These are phyloP conservation scores for Colletotrichum tabaci DNA, from an alignment of 2,329 filamentous ascomycete species.

Conservation along the genomic window DNA sequence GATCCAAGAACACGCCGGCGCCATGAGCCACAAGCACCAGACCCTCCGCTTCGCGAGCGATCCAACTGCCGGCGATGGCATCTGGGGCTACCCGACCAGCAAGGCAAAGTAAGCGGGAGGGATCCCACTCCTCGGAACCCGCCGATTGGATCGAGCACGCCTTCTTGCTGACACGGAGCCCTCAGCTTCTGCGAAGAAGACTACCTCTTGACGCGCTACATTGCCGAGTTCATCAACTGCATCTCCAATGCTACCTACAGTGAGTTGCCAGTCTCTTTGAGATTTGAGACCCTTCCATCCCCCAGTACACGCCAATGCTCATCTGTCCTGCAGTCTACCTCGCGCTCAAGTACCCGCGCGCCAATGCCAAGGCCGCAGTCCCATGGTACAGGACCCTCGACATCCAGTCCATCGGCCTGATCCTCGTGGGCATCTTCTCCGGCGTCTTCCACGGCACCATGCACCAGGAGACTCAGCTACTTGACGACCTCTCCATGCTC, in stretches of 20 bases:
- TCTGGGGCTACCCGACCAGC: slow-evolving; percentile 58
- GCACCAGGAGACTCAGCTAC: slow-evolving; percentile 59
- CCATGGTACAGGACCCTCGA: slow-evolving; percentile 54
- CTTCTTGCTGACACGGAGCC: slow-evolving; percentile 11
- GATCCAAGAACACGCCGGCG: not conserved
- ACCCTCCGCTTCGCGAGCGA: slow-evolving; percentile 56
- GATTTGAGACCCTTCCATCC: not conserved
- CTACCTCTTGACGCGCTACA: slow-evolving; percentile 59
- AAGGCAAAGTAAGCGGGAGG: slow-evolving; percentile 53
- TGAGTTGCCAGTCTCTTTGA: not conserved
- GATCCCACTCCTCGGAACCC: not conserved
- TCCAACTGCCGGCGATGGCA: slow-evolving; percentile 51
- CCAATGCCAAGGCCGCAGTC: slow-evolving; percentile 49
- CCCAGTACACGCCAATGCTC: not conserved
- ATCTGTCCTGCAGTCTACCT: slow-evolving; percentile 54
- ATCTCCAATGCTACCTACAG: slow-evolving; percentile 57
- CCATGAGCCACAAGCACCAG: slow-evolving; percentile 50
- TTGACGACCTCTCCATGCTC: slow-evolving; percentile 73
- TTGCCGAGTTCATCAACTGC: slow-evolving; percentile 62
- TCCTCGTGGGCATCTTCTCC: slow-evolving; percentile 59
- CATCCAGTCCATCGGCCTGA: slow-evolving; percentile 58
- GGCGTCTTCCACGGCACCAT: slow-evolving; percentile 62
- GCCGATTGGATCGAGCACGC: not conserved
- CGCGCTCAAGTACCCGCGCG: slow-evolving; percentile 55
- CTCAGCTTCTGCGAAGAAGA: slow-evolving; percentile 43